A percentile compares a stretch with the other conserved stretches of the same genome.
These are phyloP conservation scores for Diutina mesorugosa DNA, from an alignment of 1,139 yeast species.

Conservation along the genomic window DNA sequence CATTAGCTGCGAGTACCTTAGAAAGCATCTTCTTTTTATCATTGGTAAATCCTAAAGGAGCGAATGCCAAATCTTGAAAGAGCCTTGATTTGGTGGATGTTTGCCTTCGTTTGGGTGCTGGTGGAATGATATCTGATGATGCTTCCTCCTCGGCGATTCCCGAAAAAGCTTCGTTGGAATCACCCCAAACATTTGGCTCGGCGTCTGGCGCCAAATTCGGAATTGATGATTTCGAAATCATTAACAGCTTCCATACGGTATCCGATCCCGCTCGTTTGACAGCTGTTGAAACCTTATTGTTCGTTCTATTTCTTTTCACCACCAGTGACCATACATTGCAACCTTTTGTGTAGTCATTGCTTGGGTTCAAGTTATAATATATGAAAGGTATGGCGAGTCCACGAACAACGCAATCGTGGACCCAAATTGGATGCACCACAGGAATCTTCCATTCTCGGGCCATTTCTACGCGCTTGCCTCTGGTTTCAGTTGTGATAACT, in stretches of 20 bases:
- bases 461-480: conserved; percentile 50
- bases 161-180: neutral
- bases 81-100: neutral
- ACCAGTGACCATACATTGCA: conserved; percentile 37
- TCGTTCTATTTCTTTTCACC: neutral
- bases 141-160: too few species aligned
- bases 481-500: conserved; percentile 37
- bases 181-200: neutral
- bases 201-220: neutral
- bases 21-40: neutral
- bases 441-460: conserved; percentile 61
- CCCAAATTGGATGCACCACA: conserved; percentile 66
- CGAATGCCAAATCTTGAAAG: neutral
- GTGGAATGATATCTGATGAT: neutral
- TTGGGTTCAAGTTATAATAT: conserved; percentile 22
- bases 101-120: neutral
- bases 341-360: conserved; percentile 30
- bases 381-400: conserved; percentile 43
- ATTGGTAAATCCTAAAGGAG: neutral
- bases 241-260: neutral
- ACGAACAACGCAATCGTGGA: conserved; percentile 48
- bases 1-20: neutral
- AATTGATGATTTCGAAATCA: neutral
- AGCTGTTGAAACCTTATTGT: neutral
- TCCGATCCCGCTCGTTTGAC: neutral